phyloP scores from a whole-genome alignment of 805 yeast species.

The Monosporozyma unispora region DNA sequence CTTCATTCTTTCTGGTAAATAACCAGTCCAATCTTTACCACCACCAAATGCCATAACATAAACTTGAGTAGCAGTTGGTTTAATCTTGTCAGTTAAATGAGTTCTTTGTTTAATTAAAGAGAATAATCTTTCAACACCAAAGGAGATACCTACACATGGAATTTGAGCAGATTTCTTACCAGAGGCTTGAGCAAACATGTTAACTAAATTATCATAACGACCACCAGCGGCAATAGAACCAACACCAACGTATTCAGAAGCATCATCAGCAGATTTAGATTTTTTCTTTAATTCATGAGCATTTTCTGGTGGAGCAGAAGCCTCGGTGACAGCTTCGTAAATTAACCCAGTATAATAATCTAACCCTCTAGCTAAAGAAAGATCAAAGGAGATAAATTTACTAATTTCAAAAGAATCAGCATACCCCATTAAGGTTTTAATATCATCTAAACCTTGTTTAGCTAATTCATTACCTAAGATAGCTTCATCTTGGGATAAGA shows the following conservation, averaged over 20 bases:
- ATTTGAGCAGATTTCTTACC: slow-evolving; percentile 72
- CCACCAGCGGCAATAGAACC: slow-evolving; percentile 99
- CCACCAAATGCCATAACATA: slow-evolving; percentile 98
- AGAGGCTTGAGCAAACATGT: slow-evolving; percentile 83
- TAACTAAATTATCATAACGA: slow-evolving; percentile 91
- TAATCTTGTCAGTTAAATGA: slow-evolving; percentile 44
- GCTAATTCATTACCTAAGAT: slow-evolving; percentile 65
- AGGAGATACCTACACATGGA: slow-evolving; percentile 96
- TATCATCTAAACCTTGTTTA: slow-evolving; percentile 70
- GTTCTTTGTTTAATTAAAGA: slow-evolving; percentile 77
- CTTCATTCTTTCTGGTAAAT: slow-evolving; percentile 82
- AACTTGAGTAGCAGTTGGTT: slow-evolving; percentile 86
- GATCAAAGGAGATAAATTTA: slow-evolving; percentile 66
- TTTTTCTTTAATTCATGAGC: slow-evolving; percentile 58
- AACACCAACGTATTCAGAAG: slow-evolving; percentile 93
- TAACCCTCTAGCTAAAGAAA: slow-evolving; percentile 93
- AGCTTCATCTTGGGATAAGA: slow-evolving; percentile 47
- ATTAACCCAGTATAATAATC: slow-evolving; percentile 97
- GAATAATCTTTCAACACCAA: slow-evolving; percentile 92
- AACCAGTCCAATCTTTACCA: slow-evolving; percentile 93
- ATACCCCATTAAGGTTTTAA: slow-evolving; percentile 64
- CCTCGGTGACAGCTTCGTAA: slow-evolving; percentile 91
- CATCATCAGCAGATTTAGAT: slow-evolving; percentile 56
- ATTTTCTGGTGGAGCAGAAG: slow-evolving; percentile 88
- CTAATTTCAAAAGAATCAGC: slow-evolving; percentile 75